These are phyloP conservation scores for Exophiala viscosa DNA, from an alignment of 2,329 filamentous ascomycete genomes.

Conservation along the genomic window DNA sequence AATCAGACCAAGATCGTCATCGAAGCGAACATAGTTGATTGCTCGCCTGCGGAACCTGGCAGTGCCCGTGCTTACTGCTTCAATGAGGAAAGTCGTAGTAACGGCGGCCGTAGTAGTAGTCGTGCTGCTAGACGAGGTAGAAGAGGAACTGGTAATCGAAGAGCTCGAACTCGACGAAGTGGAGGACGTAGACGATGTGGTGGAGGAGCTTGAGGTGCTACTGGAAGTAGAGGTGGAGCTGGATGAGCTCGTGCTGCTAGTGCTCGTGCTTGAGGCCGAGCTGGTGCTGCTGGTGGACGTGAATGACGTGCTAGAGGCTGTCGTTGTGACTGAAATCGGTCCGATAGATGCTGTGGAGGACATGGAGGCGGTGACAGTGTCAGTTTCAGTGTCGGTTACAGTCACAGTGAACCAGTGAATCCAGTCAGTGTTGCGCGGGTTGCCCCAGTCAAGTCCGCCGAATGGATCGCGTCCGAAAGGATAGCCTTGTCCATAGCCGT, in stretches of 20 bases:
- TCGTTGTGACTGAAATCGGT: not conserved
- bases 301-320: conserved; percentile 1
- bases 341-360: not conserved
- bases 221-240: not conserved
- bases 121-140: not conserved
- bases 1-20: conserved; percentile 8
- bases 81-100: conserved; percentile 3
- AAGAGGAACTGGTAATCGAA: not conserved
- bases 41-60: conserved; percentile 19
- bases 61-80: conserved; percentile 1
- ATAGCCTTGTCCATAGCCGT: not conserved
- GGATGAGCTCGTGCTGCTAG: not conserved
- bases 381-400: conserved; percentile 2
- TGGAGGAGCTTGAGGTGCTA: not conserved
- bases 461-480: conserved; percentile 1
- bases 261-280: not conserved
- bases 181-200: not conserved
- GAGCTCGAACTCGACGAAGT: not conserved
- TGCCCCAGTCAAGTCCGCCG: conserved; percentile 17
- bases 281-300: conserved; percentile 1
- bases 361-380: conserved; percentile 3
- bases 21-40: conserved; percentile 19
- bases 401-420: conserved; percentile 8
- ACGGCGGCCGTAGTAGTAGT: not conserved
- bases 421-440: conserved; percentile 9